These are phyloP conservation scores for Rachicladosporium sp. DNA, from an alignment of 2,329 filamentous ascomycete genomes.

Conservation along the genomic window DNA sequence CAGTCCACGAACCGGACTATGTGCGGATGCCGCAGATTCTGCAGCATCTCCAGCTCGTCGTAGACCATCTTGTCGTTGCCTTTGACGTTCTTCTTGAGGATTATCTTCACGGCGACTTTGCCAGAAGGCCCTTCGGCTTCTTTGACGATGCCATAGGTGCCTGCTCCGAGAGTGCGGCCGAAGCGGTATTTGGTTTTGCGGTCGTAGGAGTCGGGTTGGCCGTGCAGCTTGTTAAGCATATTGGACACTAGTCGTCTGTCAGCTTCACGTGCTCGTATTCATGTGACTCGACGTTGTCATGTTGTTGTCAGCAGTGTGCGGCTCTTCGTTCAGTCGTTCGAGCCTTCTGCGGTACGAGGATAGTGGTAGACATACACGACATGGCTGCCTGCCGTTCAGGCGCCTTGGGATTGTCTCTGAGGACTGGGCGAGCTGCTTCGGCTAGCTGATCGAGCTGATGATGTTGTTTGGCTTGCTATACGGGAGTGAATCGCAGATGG, in stretches of 20 bases:
- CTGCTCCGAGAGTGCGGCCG: slow-evolving; percentile 84
- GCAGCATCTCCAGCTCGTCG: slow-evolving; percentile 89
- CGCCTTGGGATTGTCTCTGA: too few relatives aligned
- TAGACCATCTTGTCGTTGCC: slow-evolving; percentile 98
- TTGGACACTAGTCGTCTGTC: slow-evolving; percentile 49
- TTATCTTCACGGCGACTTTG: slow-evolving; percentile 96
- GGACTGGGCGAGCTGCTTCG: too few relatives aligned
- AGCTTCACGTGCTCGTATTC: too few relatives aligned
- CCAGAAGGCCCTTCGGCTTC: slow-evolving; percentile 77
- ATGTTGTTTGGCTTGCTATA: too few relatives aligned
- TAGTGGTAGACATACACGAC: too few relatives aligned
- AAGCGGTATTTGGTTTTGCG: slow-evolving; percentile 91
- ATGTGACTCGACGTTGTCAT: too few relatives aligned
- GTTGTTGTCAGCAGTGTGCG: too few relatives aligned
- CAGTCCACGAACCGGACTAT: slow-evolving; percentile 97
- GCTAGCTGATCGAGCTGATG: too few relatives aligned
- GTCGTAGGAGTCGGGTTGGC: slow-evolving; percentile 96
- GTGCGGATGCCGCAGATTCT: slow-evolving; percentile 80
- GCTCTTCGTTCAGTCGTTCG: too few relatives aligned
- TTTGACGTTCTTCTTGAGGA: slow-evolving; percentile 97
- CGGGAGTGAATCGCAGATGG: too few relatives aligned
- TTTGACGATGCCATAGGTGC: slow-evolving; percentile 95
- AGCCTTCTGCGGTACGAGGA: too few relatives aligned
- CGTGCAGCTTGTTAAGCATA: slow-evolving; percentile 92
- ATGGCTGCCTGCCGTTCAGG: too few relatives aligned